Percentiles rank a stretch among this genome's conserved stretches.
These are phyloP conservation scores for Melaleuca quinquenervia DNA, from an alignment of 345 rosid genomes.

Conservation along the genomic window DNA sequence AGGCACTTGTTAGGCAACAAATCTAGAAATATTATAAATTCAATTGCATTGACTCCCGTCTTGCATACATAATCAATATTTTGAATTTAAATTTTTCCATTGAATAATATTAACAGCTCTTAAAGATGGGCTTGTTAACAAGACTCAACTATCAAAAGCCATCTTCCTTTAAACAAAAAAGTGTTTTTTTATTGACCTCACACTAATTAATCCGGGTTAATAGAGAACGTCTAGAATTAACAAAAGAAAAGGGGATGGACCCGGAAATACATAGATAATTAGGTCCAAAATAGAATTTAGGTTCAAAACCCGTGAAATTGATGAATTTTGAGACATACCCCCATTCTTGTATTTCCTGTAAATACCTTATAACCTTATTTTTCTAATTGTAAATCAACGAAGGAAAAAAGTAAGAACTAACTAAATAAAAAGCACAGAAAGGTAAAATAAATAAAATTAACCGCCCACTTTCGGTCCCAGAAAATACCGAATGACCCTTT, in stretches of 20 bases:
- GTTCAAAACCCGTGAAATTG: not conserved
- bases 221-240: not conserved
- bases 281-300: not conserved
- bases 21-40: not conserved
- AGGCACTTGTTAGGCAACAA: not conserved
- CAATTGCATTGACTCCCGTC: not conserved
- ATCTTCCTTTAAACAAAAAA: not conserved
- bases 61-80: fast-evolving
- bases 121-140: not conserved
- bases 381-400: not conserved
- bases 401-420: not conserved
- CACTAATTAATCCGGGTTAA: not conserved
- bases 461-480: not conserved
- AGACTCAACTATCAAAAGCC: not conserved
- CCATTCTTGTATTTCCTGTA: not conserved
- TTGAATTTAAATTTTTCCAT: not conserved
- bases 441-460: no score
- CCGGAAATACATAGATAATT: not conserved
- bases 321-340: not conserved
- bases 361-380: not conserved
- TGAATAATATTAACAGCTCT: no score
- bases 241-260: not conserved
- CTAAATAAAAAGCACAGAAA: fast-evolving
- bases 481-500: not conserved
- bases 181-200: not conserved